Evolutionary conservation across 169 alveolate genomes (phyloP), one percentile per base, ranked within the genome.

Genomic region (Eimeria acervulina): DNA sequence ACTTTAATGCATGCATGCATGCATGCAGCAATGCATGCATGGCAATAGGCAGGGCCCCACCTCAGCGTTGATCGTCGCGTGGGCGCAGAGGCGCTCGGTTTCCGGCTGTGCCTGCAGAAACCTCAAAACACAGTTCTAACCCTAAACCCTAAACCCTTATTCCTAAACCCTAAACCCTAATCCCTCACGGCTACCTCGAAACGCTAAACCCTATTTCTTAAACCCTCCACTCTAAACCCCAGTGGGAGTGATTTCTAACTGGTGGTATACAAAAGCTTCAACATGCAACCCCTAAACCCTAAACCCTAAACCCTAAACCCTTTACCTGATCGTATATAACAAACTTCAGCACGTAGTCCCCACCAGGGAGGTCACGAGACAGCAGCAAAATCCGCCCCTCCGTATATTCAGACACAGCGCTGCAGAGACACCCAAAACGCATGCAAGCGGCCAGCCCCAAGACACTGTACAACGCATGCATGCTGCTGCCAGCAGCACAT

Each of bases 331-430:
- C 95, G 40, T 72, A 90, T 36, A 90, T 90, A 7, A 44, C 76
- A 36, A 93, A 59, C 76, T 81, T 47, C 83, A 95, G 38, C 26
- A 66, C 63, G 42, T 81, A 95, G 42, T 95, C 96, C 2, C 96
- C 96, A 1, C 85, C 44, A 12, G 74, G 87, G 17, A 87, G 61
- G 47, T 85, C 92, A 21, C 72, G 63, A n/a, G 94, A 38, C 42
- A 95, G 66, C 85, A 95, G 91, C 78, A 95, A 89, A 44, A 95
- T 74, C 2, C 96, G 95, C 55, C 66, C 52, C 31, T 95, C 90
- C 12, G 74, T 61, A 33, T 78, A 38, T 40, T 59, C 66, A 31
- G 93, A 52, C 68, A 76, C 83, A 10, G 95, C 90, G 19, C 95
- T 90, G 88, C 47, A 55, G 28, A 44, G 59, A 33, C 38, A 44